phyloP scores from a whole-genome alignment of 2,329 filamentous ascomycete species.

The Fusarium nelsonii region DNA sequence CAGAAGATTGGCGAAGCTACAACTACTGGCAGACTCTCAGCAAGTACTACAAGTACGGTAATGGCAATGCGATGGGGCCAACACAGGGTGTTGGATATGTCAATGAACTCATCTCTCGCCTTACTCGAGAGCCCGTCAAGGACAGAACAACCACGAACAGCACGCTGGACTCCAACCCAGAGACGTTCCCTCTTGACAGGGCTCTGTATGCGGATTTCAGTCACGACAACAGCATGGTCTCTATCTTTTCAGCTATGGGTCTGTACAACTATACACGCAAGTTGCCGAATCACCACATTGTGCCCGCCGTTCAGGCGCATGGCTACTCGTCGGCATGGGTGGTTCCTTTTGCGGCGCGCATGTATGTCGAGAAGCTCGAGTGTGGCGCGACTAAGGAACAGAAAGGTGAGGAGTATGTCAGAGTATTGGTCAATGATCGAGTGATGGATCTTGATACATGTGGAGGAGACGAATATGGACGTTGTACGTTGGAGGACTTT shows the following conservation, averaged over 20 bases:
- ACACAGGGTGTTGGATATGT: slow-evolving; percentile 89
- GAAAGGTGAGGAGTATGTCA: slow-evolving; percentile 79
- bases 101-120: slow-evolving; percentile 86
- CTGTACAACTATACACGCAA: slow-evolving; percentile 76
- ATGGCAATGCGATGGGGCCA: slow-evolving; percentile 81
- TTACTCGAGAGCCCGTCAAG: slow-evolving; percentile 75
- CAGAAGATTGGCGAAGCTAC: slow-evolving; percentile 80
- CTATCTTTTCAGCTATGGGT: slow-evolving; percentile 80
- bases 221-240: slow-evolving; percentile 89
- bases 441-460: slow-evolving; percentile 80
- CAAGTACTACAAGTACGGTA: slow-evolving; percentile 87
- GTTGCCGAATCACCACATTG: slow-evolving; percentile 64
- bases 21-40: slow-evolving; percentile 83
- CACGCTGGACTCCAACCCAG: slow-evolving; percentile 75
- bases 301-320: slow-evolving; percentile 64
- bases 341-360: slow-evolving; percentile 83
- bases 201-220: slow-evolving; percentile 88
- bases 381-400: slow-evolving; percentile 72
- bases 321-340: slow-evolving; percentile 83
- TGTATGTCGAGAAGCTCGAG: slow-evolving; percentile 89
- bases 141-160: slow-evolving; percentile 82
- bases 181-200: slow-evolving; percentile 78
- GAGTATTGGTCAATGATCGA: slow-evolving; percentile 85
- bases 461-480: slow-evolving; percentile 74
- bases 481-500: slow-evolving; percentile 77